phyloP scores from a whole-genome alignment of 768 basidiomycete species.

The Xerocomus potaroensis region DNA sequence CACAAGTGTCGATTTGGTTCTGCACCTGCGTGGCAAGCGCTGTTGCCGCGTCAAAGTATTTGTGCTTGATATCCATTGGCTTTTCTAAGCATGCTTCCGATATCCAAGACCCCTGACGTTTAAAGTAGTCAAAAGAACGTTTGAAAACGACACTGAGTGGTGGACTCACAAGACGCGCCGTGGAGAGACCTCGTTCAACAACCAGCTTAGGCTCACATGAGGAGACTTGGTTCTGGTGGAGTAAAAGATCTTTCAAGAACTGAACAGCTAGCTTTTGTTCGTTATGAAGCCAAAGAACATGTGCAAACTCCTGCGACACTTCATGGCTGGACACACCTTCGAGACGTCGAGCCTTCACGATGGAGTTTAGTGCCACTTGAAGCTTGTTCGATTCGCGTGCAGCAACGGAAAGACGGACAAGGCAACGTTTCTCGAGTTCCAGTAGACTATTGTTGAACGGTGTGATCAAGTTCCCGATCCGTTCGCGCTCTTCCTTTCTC shows the following conservation, averaged over 20 bases:
- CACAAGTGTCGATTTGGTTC: constrained; percentile 17
- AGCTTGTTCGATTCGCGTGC: constrained; percentile 65
- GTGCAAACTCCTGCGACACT: constrained; percentile 78
- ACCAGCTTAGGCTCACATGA: constrained; percentile 10
- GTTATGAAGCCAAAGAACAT: constrained; percentile 83
- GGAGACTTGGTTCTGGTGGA: constrained; percentile 11
- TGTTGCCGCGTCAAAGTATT: constrained; percentile 69
- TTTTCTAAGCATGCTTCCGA: constrained; percentile 82
- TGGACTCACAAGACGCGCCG: constrained; percentile 60
- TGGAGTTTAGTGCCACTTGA: constrained; percentile 84
- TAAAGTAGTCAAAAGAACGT: background rate
- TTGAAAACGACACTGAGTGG: background rate
- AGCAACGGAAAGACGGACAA: constrained; percentile 64
- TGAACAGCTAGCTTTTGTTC: constrained; percentile 84
- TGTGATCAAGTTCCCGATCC: constrained; percentile 66
- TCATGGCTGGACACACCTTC: constrained; percentile 43
- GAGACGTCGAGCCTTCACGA: constrained; percentile 69
- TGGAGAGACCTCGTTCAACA: constrained; percentile 39
- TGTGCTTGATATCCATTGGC: constrained; percentile 60
- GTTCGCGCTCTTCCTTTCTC: constrained; percentile 66
- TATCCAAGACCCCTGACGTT: constrained; percentile 80
- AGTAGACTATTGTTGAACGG: constrained; percentile 49
- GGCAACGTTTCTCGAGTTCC: constrained; percentile 62
- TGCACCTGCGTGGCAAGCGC: constrained; percentile 25
- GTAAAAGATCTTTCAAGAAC: constrained; percentile 46